Conservation (phyloP, 805 yeast species). For the Candida anglica region DNA sequence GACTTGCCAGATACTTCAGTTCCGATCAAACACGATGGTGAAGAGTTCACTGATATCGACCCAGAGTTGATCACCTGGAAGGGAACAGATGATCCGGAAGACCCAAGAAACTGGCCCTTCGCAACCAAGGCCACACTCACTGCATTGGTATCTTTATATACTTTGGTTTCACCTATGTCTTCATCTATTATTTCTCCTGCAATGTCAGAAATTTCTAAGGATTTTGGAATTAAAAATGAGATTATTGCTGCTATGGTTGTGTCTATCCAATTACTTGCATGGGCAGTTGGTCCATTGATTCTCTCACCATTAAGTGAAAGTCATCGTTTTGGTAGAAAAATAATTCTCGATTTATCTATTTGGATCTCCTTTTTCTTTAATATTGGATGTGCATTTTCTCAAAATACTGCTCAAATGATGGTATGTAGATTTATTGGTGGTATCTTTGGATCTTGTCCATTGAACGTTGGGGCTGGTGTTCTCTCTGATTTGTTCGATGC, state of each 20-base stretch:
- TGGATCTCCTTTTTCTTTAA: constrained; percentile 33
- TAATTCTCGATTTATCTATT: constrained; percentile 27
- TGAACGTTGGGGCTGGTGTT: constrained; percentile 38
- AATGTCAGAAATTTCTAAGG: constrained; percentile 20
- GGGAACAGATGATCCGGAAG: constrained; percentile 25
- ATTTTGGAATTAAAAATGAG: constrained; percentile 21
- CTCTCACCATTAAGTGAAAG: constrained; percentile 38
- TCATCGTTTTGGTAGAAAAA: constrained; percentile 31
- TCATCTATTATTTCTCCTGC: constrained; percentile 39
- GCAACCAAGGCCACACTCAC: constrained; percentile 17
- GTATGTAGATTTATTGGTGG: constrained; percentile 33
- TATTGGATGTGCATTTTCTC: constrained; percentile 32
- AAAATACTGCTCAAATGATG: constrained; percentile 28
- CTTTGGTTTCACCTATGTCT: constrained; percentile 38
- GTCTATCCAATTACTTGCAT: constrained; percentile 34
- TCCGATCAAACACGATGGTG: constrained; percentile 26
- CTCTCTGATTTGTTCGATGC: constrained; percentile 35
- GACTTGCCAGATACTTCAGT: constrained; percentile 17
- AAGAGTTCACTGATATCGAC: constrained; percentile 27
- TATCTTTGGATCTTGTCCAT: constrained; percentile 33
- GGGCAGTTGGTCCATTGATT: constrained; percentile 37
- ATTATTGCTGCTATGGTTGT: constrained; percentile 27
- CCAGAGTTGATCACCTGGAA: constrained; percentile 38
- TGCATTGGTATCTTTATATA: constrained; percentile 29
- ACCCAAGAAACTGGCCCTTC: constrained; percentile 32